Percentiles rank a stretch among this genome's conserved stretches.
phyloP scores from a whole-genome alignment of 2,329 filamentous ascomycete species.

The Trichothecium roseum region DNA sequence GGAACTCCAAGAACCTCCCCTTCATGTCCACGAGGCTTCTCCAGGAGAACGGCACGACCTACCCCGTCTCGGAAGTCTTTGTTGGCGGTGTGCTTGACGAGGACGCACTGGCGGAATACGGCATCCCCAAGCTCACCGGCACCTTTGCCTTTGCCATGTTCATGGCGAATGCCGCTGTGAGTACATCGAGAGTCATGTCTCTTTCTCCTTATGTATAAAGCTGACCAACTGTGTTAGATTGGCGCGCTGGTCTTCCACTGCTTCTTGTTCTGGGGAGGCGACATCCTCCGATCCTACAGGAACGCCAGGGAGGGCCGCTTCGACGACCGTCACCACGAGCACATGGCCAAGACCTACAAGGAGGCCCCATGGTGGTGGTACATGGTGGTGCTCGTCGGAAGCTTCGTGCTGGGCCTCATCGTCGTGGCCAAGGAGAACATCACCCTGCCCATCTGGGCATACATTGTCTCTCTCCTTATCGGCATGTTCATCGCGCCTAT shows the following conservation, averaged over 20 bases:
- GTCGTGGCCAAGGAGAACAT: slow-evolving; percentile 23
- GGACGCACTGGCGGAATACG: slow-evolving; percentile 27
- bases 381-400: slow-evolving; percentile 15
- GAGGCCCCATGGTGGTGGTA: slow-evolving; percentile 39
- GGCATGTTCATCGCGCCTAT: slow-evolving; percentile 37
- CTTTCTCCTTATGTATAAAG: too few species aligned
- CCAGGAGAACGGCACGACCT: slow-evolving; percentile 25
- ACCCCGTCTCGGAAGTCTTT: slow-evolving; percentile 30
- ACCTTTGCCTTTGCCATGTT: slow-evolving; percentile 42
- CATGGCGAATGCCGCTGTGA: slow-evolving; percentile 45
- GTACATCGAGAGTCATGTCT: slow-evolving; percentile 12
- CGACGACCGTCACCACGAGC: slow-evolving; percentile 38
- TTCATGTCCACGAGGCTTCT: slow-evolving; percentile 44
- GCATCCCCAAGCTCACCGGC: slow-evolving; percentile 35
- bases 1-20: slow-evolving; percentile 33
- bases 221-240: slow-evolving; percentile 24
- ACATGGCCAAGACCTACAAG: slow-evolving; percentile 43
- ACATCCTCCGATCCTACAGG: slow-evolving; percentile 36
- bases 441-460: slow-evolving; percentile 24
- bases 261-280: slow-evolving; percentile 43
- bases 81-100: slow-evolving; percentile 28
- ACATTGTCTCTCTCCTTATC: slow-evolving; percentile 21
- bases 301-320: slow-evolving; percentile 29
- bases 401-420: slow-evolving; percentile 21
- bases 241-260: slow-evolving; percentile 43